phyloP scores from a whole-genome alignment of 1,139 yeast genomes.

The Yamadazyma sp. region DNA sequence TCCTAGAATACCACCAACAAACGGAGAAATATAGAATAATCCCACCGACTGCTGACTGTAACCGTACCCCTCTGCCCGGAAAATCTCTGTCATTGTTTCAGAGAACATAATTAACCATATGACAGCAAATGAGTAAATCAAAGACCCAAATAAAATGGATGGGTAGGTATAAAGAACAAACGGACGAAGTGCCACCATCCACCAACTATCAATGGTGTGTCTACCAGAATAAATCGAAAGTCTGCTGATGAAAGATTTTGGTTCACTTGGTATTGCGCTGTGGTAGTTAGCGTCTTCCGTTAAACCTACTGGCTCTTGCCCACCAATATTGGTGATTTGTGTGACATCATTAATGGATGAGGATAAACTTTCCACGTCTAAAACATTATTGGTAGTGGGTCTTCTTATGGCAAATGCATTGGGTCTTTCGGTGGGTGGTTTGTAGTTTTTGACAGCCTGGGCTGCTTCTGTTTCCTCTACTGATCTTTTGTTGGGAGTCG shows the following conservation, averaged over 20 bases:
- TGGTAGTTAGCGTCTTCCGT: constrained; percentile 10
- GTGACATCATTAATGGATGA: constrained; percentile 18
- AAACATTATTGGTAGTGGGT: constrained; percentile 15
- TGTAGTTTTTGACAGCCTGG: constrained; percentile 32
- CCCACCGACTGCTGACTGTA: constrained; percentile 53
- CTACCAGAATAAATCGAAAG: constrained; percentile 42
- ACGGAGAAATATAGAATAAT: constrained; percentile 57
- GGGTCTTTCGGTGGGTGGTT: constrained; percentile 31
- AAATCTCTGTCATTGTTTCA: constrained; percentile 54
- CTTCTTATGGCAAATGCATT: constrained; percentile 31
- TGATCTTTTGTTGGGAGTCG: constrained; percentile 51
- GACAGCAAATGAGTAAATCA: constrained; percentile 56
- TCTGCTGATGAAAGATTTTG: constrained; percentile 13
- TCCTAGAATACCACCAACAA: constrained; percentile 59
- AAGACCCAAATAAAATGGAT: constrained; percentile 51
- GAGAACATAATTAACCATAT: constrained; percentile 65
- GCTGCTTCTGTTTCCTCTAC: constrained; percentile 51
- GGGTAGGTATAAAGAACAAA: constrained; percentile 54
- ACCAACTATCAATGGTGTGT: constrained; percentile 51
- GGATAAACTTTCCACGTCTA: constrained; percentile 21
- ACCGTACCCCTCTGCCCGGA: constrained; percentile 44
- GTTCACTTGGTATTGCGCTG: constrained; percentile 10
- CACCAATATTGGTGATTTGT: constrained; percentile 4
- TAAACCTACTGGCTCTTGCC: constrained; percentile 20
- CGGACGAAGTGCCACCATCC: constrained; percentile 60